Conservation (phyloP, 2,329 filamentous ascomycete species). For the Lachnellula suecica region DNA sequence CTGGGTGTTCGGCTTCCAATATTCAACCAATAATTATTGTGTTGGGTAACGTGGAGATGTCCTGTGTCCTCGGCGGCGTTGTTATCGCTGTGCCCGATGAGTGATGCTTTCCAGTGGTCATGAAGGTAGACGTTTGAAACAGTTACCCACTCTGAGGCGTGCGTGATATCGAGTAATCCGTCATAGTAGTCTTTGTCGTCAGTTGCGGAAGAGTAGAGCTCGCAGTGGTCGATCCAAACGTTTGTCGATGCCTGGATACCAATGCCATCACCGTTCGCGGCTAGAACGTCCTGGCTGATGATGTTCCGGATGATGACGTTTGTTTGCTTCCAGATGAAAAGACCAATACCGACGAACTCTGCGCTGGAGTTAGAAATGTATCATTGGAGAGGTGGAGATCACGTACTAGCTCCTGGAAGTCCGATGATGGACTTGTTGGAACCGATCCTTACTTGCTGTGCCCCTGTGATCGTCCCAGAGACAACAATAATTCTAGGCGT, state of each 20-base stretch:
- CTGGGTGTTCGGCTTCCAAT: conserved; percentile 43
- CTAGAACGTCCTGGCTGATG: conserved; percentile 48
- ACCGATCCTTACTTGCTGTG: conserved; percentile 20
- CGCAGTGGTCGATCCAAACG: conserved; percentile 48
- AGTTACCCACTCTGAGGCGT: conserved; percentile 43
- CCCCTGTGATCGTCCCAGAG: conserved; percentile 33
- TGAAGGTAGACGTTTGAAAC: conserved; percentile 43
- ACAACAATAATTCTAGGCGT: conserved; percentile 44
- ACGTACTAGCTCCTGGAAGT: conserved; percentile 38
- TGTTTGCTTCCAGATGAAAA: conserved; percentile 45
- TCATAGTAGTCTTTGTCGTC: conserved; percentile 43
- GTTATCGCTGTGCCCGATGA: conserved; percentile 30
- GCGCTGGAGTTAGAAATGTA: neutral
- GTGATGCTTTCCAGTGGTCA: conserved; percentile 37
- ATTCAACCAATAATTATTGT: conserved; percentile 26
- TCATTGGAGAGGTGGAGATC: neutral
- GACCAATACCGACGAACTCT: conserved; percentile 44
- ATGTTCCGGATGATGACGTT: conserved; percentile 61
- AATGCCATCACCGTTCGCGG: conserved; percentile 48
- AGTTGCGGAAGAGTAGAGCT: conserved; percentile 36
- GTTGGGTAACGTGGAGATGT: conserved; percentile 28
- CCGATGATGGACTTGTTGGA: conserved; percentile 50
- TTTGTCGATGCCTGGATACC: conserved; percentile 46
- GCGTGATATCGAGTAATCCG: conserved; percentile 44
- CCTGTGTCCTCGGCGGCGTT: conserved; percentile 28